Base-by-base conservation (phyloP, 2,329 filamentous ascomycete genomes). In the Fusarium sororula region DNA sequence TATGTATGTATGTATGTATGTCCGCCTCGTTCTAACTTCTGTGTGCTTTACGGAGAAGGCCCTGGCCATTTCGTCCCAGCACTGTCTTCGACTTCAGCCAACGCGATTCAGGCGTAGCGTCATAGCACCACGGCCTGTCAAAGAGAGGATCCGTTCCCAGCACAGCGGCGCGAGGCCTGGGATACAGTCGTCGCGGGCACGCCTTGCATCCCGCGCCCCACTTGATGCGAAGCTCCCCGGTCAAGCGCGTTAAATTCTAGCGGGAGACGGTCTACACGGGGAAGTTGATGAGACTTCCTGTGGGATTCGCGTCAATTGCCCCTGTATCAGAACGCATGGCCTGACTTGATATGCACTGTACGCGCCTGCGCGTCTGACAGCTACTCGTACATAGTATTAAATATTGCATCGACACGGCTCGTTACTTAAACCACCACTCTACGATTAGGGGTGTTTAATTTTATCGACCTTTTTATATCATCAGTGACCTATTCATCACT, bases 81-180 rank as follows among this genome's bases (percentile, higher is more conserved):
- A 58, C 50, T 60, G 50, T 63, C 50, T 60, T 63, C 42, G 41
- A 48, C 30, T 24, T 57, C 70, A 55, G 67, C 76, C 76, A 79
- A 63, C 61, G 71, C 69, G 63, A 55, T 78, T 77, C 73, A 63
- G 65, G 77, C 59, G 71, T 76, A 79, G 77, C 75, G 77, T 73
- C 72, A 73, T 70, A 72, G 63, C 67, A 68, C 57, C 57, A 63
- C 65, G 57, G 72, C 74, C 74, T 77, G 79, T 80, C 77, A 79
- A 68, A 69, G 51, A 76, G 68, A 73, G 77, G 77, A 79, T 76
- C 79, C 73, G 74, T 77, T 76, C 73, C 79, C 79, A 80, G 75
- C 75, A 69, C 75, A 79, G 78, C 77, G 78, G 79, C 72, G 72
- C 79, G 75, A 63, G 62, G 51, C 66, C 70, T 68, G 67, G 74